Percentiles rank a stretch among this genome's conserved stretches.
phyloP scores from a whole-genome alignment of 306 rosid species.

The Fragaria ananassa region DNA sequence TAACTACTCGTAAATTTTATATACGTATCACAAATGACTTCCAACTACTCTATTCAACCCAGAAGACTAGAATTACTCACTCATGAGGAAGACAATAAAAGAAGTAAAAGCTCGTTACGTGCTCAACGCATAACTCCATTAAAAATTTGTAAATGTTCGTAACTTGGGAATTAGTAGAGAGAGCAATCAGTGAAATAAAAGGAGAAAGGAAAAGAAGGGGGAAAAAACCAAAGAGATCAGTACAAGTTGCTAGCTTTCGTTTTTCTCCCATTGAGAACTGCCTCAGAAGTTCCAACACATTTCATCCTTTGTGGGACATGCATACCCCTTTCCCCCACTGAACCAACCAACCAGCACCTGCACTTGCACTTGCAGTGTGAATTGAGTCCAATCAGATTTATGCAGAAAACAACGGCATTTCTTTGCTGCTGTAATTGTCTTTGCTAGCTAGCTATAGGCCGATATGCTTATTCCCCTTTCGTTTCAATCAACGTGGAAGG shows the following conservation, averaged over 20 bases:
- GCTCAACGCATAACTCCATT: no score
- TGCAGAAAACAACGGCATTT: background rate
- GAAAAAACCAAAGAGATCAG: background rate
- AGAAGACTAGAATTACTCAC: no score
- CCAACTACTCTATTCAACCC: no score
- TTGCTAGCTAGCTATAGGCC: background rate
- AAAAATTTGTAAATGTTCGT: no score
- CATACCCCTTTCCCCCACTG: background rate
- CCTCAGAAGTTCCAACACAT: constrained; percentile 12
- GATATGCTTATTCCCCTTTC: background rate
- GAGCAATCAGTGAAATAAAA: background rate
- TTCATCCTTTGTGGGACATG: background rate
- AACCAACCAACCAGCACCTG: background rate
- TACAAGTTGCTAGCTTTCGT: background rate
- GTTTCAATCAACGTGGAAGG: background rate
- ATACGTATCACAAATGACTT: no score
- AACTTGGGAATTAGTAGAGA: background rate
- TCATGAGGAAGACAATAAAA: no score
- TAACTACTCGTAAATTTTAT: no score
- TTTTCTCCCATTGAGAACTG: constrained; percentile 3
- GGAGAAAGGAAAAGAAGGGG: background rate
- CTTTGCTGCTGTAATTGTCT: background rate
- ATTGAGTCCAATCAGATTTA: constrained; percentile 3
- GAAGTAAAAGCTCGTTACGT: no score
- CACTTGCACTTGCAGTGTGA: background rate